Evolutionary conservation across 176 grass and related monocot genomes (phyloP).

Genomic region (maize (Zea mays)): DNA sequence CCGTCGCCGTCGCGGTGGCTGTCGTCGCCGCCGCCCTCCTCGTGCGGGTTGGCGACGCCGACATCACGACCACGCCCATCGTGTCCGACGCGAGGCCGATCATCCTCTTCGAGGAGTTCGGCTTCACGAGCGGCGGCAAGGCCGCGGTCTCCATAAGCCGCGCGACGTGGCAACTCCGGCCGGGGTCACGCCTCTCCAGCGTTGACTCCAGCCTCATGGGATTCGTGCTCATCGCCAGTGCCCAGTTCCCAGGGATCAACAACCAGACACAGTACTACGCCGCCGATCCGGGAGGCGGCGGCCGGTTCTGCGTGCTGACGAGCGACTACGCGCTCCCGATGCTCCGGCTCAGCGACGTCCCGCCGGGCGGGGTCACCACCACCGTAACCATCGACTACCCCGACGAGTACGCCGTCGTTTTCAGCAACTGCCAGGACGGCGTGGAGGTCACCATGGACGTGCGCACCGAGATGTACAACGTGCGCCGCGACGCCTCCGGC

Average conservation of each 20-base stretch:
- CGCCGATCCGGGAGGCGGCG: constrained; percentile 15
- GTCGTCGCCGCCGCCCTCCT: neutral
- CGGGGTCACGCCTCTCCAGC: neutral
- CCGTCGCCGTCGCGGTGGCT: neutral
- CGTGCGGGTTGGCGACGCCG: constrained; percentile 12
- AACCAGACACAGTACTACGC: constrained; percentile 48
- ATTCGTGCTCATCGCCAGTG: constrained; percentile 56
- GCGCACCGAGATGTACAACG: constrained; percentile 68
- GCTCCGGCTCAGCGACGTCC: constrained; percentile 51
- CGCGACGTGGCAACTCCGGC: constrained; percentile 38
- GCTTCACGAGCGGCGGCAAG: constrained; percentile 51
- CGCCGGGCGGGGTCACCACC: constrained; percentile 21
- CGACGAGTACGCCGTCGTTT: constrained; percentile 62
- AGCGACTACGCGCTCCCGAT: constrained; percentile 51
- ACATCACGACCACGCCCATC: constrained; percentile 54
- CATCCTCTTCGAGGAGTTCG: constrained; percentile 77
- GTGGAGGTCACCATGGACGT: constrained; percentile 67
- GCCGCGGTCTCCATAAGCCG: constrained; percentile 48
- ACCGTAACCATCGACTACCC: constrained; percentile 36
- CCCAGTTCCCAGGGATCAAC: constrained; percentile 39
- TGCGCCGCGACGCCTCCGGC: constrained; percentile 14
- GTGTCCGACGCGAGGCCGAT: constrained; percentile 41
- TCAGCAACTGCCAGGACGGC: constrained; percentile 57
- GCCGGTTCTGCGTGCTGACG: constrained; percentile 53
- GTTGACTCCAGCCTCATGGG: constrained; percentile 55